Evolutionary conservation across 129 eudicot genomes (phyloP).

Genomic region (Centella asiatica): DNA sequence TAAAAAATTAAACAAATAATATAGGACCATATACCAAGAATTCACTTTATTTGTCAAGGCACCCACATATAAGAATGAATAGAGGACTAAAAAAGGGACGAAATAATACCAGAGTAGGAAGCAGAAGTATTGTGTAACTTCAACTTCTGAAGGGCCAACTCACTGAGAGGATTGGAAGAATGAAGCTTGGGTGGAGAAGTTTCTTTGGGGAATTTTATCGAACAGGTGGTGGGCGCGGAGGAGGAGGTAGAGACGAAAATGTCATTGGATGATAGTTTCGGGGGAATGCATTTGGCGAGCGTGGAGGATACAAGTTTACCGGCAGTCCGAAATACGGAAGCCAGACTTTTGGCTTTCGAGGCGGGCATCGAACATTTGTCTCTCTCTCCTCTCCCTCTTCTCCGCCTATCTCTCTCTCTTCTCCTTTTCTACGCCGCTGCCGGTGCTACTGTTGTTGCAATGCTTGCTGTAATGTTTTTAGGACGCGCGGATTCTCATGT

Average conservation of each 20-base stretch:
- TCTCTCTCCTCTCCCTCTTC: background rate
- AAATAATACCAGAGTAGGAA: slow-evolving; percentile 16
- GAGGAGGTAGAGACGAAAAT: slow-evolving; percentile 16
- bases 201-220: background rate
- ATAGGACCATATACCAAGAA: background rate
- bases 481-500: too few species aligned
- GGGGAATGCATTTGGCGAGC: slow-evolving; percentile 13
- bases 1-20: background rate
- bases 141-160: slow-evolving; percentile 24
- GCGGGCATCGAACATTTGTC: slow-evolving; percentile 23
- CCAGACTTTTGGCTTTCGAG: slow-evolving; percentile 32
- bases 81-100: background rate
- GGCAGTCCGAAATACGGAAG: slow-evolving; percentile 28
- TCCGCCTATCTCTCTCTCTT: too few species aligned
- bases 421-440: too few species aligned
- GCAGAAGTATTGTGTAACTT: slow-evolving; percentile 14
- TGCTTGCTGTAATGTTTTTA: too few species aligned
- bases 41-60: background rate
- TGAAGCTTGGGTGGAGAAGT: slow-evolving; percentile 19
- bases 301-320: slow-evolving; percentile 14
- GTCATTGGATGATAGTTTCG: slow-evolving; percentile 18
- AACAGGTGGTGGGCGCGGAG: background rate
- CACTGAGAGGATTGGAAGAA: slow-evolving; percentile 18
- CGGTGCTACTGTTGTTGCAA: too few species aligned
- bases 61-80: too few species aligned